phyloP scores from a whole-genome alignment of 169 alveolate species.

The Eimeria maxima region DNA sequence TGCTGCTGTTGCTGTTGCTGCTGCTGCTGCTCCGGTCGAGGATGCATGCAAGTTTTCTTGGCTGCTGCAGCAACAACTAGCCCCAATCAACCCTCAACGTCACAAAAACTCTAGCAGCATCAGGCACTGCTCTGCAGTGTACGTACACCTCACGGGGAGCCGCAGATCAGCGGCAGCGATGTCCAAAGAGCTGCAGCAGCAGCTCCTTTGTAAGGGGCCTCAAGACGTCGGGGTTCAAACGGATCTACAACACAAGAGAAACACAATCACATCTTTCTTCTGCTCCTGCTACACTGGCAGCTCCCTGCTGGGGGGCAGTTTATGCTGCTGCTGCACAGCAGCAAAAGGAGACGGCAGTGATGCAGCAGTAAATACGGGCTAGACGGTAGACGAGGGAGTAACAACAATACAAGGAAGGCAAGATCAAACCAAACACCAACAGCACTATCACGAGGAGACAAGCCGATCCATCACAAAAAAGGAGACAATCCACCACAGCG shows the following conservation, averaged over 20 bases:
- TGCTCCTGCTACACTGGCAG: not conserved
- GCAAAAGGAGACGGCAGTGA: no score
- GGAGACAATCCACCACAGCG: no score
- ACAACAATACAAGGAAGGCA: no score
- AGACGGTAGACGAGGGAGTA: no score
- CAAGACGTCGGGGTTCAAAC: constrained; percentile 26
- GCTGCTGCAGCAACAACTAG: constrained; percentile 6
- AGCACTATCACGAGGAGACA: no score
- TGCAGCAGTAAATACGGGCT: no score
- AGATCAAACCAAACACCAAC: no score
- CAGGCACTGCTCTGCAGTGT: not conserved
- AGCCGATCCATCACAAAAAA: no score
- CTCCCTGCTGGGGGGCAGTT: not conserved
- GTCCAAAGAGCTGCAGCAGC: constrained; percentile 69
- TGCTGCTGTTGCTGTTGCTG: not conserved
- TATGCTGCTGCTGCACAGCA: not conserved
- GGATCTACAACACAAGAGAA: not conserved
- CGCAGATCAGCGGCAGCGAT: constrained; percentile 48
- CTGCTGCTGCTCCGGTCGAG: no score
- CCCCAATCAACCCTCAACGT: not conserved
- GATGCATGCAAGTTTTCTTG: not conserved
- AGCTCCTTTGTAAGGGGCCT: constrained; percentile 27
- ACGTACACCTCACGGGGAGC: not conserved
- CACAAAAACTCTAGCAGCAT: not conserved
- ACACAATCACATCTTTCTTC: not conserved